A percentile compares a stretch with the other conserved stretches of the same genome.
Evolutionary conservation across 305 asterid genomes (phyloP).

Genomic region (Fraxinus baroniana): DNA sequence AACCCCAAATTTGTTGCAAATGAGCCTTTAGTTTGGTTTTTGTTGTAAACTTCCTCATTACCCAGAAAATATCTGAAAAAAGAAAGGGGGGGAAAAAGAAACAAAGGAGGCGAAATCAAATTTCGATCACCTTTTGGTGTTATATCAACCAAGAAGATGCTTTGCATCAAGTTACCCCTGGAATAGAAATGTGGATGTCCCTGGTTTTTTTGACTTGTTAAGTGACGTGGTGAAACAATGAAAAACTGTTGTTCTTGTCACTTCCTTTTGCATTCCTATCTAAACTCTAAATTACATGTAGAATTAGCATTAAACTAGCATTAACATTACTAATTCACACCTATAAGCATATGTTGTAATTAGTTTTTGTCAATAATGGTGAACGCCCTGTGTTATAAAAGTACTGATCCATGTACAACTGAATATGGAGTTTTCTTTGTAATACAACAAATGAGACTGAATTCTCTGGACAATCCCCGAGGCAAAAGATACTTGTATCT

Average conservation of each 20-base stretch:
- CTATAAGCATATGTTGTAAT: not conserved
- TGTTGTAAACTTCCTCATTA: not conserved
- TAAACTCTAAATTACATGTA: not conserved
- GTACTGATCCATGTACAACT: not conserved
- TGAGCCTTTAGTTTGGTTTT: not conserved
- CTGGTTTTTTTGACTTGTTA: not conserved
- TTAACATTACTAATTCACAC: not conserved
- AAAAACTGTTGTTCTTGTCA: not conserved
- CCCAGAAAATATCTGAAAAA: not conserved
- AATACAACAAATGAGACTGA: not conserved
- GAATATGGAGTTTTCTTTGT: not conserved
- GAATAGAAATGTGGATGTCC: not conserved
- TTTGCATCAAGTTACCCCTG: not conserved
- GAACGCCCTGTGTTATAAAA: not conserved
- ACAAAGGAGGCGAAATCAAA: not conserved
- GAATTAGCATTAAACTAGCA: not conserved
- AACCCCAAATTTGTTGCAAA: not conserved
- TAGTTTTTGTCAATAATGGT: not conserved
- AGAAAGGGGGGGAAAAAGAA: not conserved
- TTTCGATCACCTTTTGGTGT: not conserved
- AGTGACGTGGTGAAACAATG: not conserved
- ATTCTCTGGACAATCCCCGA: not conserved
- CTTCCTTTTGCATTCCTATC: not conserved
- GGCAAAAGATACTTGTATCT: not conserved
- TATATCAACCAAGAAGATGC: not conserved